Percentiles rank a stretch among this genome's conserved stretches.
These are phyloP conservation scores for Sporothrix curviconia DNA, from an alignment of 2,329 filamentous ascomycete genomes.

Conservation along the genomic window DNA sequence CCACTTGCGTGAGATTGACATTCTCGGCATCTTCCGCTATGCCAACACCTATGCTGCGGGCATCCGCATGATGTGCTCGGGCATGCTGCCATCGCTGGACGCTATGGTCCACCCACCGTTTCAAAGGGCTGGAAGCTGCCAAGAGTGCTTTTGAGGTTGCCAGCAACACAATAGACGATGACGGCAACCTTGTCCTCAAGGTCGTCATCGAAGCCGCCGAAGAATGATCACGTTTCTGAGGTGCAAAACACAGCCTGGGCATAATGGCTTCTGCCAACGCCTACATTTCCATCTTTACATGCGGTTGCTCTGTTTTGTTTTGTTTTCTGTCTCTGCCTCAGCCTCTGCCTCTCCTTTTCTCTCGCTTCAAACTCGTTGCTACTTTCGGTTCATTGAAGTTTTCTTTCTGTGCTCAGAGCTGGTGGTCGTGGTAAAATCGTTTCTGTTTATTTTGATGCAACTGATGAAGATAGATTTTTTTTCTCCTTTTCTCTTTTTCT, in stretches of 20 bases:
- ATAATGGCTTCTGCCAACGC: background rate
- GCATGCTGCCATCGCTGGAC: conserved; percentile 55
- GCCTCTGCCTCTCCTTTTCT: too few relatives aligned
- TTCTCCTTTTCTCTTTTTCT: background rate
- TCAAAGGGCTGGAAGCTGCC: conserved; percentile 56
- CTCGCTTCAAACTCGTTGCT: too few relatives aligned
- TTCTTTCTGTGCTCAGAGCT: background rate
- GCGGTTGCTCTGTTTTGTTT: too few relatives aligned
- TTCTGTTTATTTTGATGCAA: background rate
- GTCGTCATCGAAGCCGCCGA: conserved; percentile 48
- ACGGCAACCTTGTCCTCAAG: conserved; percentile 65
- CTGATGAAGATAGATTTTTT: conserved; percentile 1
- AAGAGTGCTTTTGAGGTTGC: conserved; percentile 64
- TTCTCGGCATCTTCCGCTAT: conserved; percentile 72
- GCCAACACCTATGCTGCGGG: conserved; percentile 68
- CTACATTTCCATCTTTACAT: too few relatives aligned
- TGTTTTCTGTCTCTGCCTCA: background rate
- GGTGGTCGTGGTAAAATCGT: background rate
- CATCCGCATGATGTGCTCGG: conserved; percentile 53
- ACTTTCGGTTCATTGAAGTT: too few relatives aligned
- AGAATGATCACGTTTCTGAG: too few relatives aligned
- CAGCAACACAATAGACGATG: conserved; percentile 58
- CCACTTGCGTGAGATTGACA: conserved; percentile 68
- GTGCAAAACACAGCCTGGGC: too few relatives aligned
- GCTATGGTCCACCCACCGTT: conserved; percentile 69